A percentile compares a stretch with the other conserved stretches of the same genome.
These are phyloP conservation scores for Coemansia sp. DNA, from an alignment of 192 early-diverging fungal genomes.

Conservation along the genomic window DNA sequence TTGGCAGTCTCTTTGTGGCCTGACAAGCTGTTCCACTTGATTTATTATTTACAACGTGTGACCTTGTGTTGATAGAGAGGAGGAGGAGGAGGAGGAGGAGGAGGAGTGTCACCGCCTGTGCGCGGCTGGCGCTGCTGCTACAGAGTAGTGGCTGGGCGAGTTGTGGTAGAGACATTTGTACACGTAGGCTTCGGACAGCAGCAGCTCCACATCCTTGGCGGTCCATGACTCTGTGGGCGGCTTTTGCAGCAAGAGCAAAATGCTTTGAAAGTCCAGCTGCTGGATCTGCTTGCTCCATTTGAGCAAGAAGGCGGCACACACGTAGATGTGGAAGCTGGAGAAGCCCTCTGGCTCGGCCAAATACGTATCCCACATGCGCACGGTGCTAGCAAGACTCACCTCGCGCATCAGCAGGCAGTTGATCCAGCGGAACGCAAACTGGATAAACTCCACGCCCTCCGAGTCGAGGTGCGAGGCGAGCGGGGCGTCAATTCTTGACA, in stretches of 20 bases:
- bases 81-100: too few relatives aligned
- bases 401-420: slow-evolving; percentile 99
- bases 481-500: slow-evolving; percentile 78
- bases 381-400: slow-evolving; percentile 76
- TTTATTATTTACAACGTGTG: background rate
- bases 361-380: slow-evolving; percentile 99
- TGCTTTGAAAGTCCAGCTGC: slow-evolving; percentile 89
- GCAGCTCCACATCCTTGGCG: slow-evolving; percentile 88
- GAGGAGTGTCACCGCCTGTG: background rate
- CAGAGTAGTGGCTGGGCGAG: slow-evolving; percentile 72
- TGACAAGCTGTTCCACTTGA: background rate
- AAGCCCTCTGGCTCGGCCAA: slow-evolving; percentile 66
- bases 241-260: slow-evolving; percentile 91
- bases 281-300: slow-evolving; percentile 87
- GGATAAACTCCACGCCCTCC: slow-evolving; percentile 95
- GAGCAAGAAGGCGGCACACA: slow-evolving; percentile 96
- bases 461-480: slow-evolving; percentile 77
- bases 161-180: slow-evolving; percentile 94
- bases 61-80: too few relatives aligned
- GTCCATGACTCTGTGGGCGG: slow-evolving; percentile 84
- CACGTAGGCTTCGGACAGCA: slow-evolving; percentile 96
- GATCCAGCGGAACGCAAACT: slow-evolving; percentile 99
- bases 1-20: slow-evolving; percentile 7
- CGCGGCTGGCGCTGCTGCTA: background rate
- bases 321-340: slow-evolving; percentile 96